These are phyloP conservation scores for Lippia alba DNA, from an alignment of 305 asterid species.

Conservation along the genomic window DNA sequence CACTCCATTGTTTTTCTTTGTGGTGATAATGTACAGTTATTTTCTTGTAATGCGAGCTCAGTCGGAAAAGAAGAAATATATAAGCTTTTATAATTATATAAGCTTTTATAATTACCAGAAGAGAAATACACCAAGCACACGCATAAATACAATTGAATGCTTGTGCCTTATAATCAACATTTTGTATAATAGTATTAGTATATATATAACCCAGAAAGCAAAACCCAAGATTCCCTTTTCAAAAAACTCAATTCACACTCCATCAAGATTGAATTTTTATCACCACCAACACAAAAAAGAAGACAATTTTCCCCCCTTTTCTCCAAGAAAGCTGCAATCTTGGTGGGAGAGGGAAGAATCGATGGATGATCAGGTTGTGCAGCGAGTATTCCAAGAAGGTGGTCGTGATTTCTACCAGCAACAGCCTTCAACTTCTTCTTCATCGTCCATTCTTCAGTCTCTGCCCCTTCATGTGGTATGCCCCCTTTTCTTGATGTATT, in stretches of 20 bases:
- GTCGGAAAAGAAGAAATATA: neutral
- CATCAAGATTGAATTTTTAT: constrained; percentile 29
- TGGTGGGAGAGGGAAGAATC: constrained; percentile 22
- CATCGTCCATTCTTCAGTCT: constrained; percentile 93
- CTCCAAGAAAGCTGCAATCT: constrained; percentile 19
- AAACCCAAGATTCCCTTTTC: constrained; percentile 27
- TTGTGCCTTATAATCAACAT: constrained; percentile 24
- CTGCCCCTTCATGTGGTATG: constrained; percentile 94
- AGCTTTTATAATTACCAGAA: too few species aligned
- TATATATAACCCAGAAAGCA: constrained; percentile 23
- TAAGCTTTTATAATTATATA: too few species aligned
- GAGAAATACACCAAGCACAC: constrained; percentile 2
- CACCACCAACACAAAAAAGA: neutral
- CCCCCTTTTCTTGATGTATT: neutral
- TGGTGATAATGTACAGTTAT: neutral
- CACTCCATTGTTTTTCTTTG: too few species aligned
- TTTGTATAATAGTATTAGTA: constrained; percentile 22
- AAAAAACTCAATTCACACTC: constrained; percentile 13
- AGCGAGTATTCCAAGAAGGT: constrained; percentile 91
- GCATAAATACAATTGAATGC: constrained; percentile 8
- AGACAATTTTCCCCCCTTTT: neutral
- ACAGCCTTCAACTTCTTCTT: constrained; percentile 84
- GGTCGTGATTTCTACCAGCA: constrained; percentile 90
- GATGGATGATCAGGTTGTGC: constrained; percentile 96
- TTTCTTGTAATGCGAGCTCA: neutral